Evolutionary conservation across 306 rosid species (phyloP), one percentile per base, ranked within the genome.

Genomic region (Cotoneaster glaucophyllus): DNA sequence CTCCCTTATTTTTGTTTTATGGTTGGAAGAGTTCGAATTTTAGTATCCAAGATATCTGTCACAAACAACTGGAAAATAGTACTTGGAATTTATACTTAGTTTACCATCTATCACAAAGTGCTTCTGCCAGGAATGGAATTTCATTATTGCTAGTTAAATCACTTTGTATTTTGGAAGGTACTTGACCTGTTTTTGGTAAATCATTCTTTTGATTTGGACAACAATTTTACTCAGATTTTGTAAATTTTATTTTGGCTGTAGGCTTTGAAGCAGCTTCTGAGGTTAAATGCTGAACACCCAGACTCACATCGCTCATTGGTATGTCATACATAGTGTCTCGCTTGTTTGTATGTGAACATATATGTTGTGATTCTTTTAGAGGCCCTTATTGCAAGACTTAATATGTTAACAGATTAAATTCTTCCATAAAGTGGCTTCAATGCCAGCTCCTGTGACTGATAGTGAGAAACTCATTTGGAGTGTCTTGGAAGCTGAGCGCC

Each of bases 241-340:
- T 15, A 69, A 69, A 7, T 70, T 28, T 53, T 58, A 21, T 78
- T 78, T 78, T 78, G 31, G 41, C 69, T 87, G 64, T 69, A 96
- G 98, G 99, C 98, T 84, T 86, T 90, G 54, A 92, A 90, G 87
- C 98, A 92, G 84, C 89, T 96, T 67, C 83, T 96, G 71, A 86
- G 98, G 81, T 83, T 96, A 96, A 85, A 92, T 67, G 85, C 90
- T 8, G 97, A 96, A 67, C 97, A 96, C 85, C 99, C 98, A 77
- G 98, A 92, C 81, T 88, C 98, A 28, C 97, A 92, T 78, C 82
- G 98, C 72, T 90, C 96, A 81, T 83, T 96, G 96, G 99, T 96
- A 88, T 76, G 89, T 67, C 50, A 7, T 43, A 61, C 44, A 24
- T 53, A 18, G 21, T 28, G 26, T 54, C 8, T 61, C 4, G 18